Base-by-base conservation (phyloP, 2,329 filamentous ascomycete species). In the Hypomyces rosellus region DNA sequence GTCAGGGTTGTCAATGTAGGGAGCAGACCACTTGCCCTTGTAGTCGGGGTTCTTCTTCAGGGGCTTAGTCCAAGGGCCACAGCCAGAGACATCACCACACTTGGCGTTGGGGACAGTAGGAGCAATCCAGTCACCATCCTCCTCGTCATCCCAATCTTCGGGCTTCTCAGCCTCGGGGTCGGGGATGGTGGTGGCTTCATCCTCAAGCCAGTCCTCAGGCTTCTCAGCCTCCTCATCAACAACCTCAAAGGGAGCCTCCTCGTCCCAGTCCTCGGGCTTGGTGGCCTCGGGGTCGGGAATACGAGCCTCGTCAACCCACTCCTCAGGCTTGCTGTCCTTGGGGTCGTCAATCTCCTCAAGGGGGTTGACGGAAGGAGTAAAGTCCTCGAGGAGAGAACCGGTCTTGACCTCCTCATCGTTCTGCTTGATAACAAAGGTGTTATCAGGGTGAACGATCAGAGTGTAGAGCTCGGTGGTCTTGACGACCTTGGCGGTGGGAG, bases 101-200 rank as follows among this genome's bases (percentile, higher is more conserved):
- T 96, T 96, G 72, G 92, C 88, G 84, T 99, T 97, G 69, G 89
- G 81, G 49, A 99, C 83, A 49, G 85, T 90, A 52, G 92, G 93
- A 47, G 91, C 75, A 60, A 95, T 72, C 90, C 91, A 99, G 77
- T 99, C 93, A 71, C 93, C 93, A 70, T 99, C 93, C 77, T 99
- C 93, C 77, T 99, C 93, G 53, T 99, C 92, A 74, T 96, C 92
- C 93, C 93, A 99, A 69, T 97, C 93, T 75, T 96, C 91, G 56
- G 93, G 93, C 86, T 97, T 99, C 77, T 88, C 79, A 46, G 92
- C 90, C 76, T 96, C 90, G 50, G 93, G 93, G 75, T 99, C 93
- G 51, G 91, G 81, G 54, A 97, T 77, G 59, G 82, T 87, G 56
- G 80, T 74, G 58, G 91, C 82, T 77, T 97, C 93, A 56, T 90